Evolutionary conservation across 75 land plant species (phyloP).

Genomic region (Pinus tabuliformis): DNA sequence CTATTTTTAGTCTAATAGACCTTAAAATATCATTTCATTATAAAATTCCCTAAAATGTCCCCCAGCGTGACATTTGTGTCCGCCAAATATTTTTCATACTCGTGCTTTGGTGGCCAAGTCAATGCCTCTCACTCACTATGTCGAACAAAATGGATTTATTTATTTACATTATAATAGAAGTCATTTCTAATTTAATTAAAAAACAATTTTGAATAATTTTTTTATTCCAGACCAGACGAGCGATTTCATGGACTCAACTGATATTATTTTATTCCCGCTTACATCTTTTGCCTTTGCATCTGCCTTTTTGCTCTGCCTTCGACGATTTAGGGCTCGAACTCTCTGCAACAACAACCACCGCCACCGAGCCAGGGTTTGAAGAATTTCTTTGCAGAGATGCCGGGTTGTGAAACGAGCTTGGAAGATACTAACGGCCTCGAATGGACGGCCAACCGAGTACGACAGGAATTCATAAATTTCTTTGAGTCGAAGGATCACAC

Average conservation of each 20-base stretch:
- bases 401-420: constrained; percentile 4
- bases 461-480: constrained; percentile 64
- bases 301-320: no score
- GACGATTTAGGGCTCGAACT: no score
- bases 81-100: no score
- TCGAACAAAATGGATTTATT: neutral
- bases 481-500: constrained; percentile 74
- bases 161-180: neutral
- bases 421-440: constrained; percentile 12
- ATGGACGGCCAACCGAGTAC: constrained; percentile 76
- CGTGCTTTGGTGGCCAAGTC: neutral
- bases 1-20: no score
- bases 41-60: no score
- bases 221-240: neutral
- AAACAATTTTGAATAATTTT: neutral
- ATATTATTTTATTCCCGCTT: no score
- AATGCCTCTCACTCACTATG: neutral
- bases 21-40: no score
- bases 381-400: constrained; percentile 13
- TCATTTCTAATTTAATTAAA: neutral
- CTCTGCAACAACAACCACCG: neutral
- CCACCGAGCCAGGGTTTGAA: neutral
- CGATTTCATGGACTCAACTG: no score
- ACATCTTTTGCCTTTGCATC: no score
- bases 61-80: no score